Conservation (phyloP, 805 yeast genomes). For the Candida krabiensis region DNA sequence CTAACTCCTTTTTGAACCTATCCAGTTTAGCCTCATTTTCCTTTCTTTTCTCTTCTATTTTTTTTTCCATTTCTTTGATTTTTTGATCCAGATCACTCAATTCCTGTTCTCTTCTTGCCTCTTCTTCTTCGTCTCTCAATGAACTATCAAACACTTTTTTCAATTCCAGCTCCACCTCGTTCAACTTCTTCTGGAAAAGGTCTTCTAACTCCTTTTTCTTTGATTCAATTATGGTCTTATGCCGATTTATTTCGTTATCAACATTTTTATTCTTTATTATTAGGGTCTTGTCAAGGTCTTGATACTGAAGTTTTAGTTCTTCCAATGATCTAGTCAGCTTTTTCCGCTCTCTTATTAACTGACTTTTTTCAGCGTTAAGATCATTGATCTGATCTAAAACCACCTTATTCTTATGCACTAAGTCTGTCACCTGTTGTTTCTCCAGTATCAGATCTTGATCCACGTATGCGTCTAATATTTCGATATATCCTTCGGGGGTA, state of each 20-base stretch:
- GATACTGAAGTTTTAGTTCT: conserved; percentile 15
- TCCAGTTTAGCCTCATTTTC: conserved; percentile 10
- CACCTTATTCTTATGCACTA: conserved; percentile 13
- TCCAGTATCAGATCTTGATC: conserved; percentile 24
- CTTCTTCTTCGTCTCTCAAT: conserved; percentile 32
- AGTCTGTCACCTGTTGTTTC: conserved; percentile 21
- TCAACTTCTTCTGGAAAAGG: conserved; percentile 16
- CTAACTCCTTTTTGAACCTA: conserved; percentile 4
- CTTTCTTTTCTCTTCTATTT: conserved; percentile 17
- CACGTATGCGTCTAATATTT: conserved; percentile 23
- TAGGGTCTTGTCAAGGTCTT: conserved; percentile 21
- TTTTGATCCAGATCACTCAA: conserved; percentile 26
- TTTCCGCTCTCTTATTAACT: conserved; percentile 20
- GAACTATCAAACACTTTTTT: conserved; percentile 23
- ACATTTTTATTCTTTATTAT: conserved; percentile 17
- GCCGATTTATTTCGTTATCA: conserved; percentile 28
- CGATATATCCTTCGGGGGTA: conserved; percentile 22
- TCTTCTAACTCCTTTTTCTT: conserved; percentile 33
- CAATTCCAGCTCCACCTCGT: conserved; percentile 20
- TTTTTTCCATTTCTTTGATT: conserved; percentile 26
- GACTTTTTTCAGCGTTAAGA: conserved; percentile 19
- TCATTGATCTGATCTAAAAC: conserved; percentile 20
- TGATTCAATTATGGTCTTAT: conserved; percentile 26
- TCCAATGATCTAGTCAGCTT: conserved; percentile 15
- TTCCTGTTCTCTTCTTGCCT: conserved; percentile 27